phyloP scores from a whole-genome alignment of 108 stramenopile genomes.

The Skeletonema marinoi region DNA sequence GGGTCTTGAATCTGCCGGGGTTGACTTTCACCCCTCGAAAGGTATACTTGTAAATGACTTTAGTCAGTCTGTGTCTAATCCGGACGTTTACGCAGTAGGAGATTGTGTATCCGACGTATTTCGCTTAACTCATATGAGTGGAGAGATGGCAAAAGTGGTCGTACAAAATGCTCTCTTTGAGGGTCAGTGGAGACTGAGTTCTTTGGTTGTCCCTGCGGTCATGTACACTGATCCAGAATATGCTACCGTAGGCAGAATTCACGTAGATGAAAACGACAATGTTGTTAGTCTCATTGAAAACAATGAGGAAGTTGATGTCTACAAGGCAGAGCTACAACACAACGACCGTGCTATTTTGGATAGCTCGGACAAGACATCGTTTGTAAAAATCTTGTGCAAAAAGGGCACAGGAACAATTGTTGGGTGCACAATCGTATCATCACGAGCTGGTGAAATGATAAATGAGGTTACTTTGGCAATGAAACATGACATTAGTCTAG shows the following conservation, averaged over 20 bases:
- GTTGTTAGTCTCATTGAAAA: constrained; percentile 26
- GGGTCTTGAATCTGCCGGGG: constrained; percentile 85
- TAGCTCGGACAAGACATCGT: constrained; percentile 74
- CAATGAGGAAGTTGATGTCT: constrained; percentile 42
- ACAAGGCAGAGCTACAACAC: constrained; percentile 77
- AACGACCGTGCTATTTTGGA: constrained; percentile 95
- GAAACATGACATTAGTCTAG: constrained; percentile 83
- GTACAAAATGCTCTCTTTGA: constrained; percentile 91
- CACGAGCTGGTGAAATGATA: constrained; percentile 94
- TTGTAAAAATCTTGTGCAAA: constrained; percentile 83
- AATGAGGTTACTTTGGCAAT: constrained; percentile 95
- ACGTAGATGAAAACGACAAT: constrained; percentile 64
- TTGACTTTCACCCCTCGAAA: constrained; percentile 71
- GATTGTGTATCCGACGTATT: constrained; percentile 90
- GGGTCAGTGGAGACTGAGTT: constrained; percentile 84
- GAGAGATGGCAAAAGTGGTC: constrained; percentile 94
- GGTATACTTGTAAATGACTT: constrained; percentile 89
- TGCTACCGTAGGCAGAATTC: constrained; percentile 71
- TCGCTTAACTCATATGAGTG: constrained; percentile 88
- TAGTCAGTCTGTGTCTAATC: constrained; percentile 79
- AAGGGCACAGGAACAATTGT: constrained; percentile 90
- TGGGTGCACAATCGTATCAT: constrained; percentile 92
- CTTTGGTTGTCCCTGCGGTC: constrained; percentile 89
- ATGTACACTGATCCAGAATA: constrained; percentile 97
- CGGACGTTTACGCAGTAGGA: constrained; percentile 91